Evolutionary conservation across 768 basidiomycete species (phyloP), one percentile per base, ranked within the genome.

Genomic region (Pleurotus giganteus): DNA sequence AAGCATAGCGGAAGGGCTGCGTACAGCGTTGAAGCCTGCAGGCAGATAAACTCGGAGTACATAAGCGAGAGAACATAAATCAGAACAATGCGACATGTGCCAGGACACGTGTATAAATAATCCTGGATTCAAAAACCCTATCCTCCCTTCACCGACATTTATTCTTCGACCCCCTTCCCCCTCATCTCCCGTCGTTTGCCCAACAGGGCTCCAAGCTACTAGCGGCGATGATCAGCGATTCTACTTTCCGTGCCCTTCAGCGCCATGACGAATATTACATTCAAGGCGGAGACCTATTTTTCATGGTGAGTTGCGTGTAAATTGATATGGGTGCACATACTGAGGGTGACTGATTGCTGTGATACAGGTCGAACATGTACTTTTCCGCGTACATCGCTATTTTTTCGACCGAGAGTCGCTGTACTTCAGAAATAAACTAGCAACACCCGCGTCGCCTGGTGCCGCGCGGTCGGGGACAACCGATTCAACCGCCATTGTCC

Each of bases 351-450:
- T 62, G 62, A 29, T 42, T 24, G 49, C 34, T 42, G 23, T 6
- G 9, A 21, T 28, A 44, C 59, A 84, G 83, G 79, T 81, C 19
- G 80, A 82, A 56, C 75, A 79, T 45, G 67, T 71, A 29, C 68
- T 79, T 3, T 85, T 81, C 61, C 71, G 78, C 1, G 72, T 85
- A 0, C 84, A 84, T 51, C 72, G 75, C 21, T 80, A 78, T 42
- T 82, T 84, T 39, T 82, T 85, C 51, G 74, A 74, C 31, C 64
- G 69, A 24, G 81, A 85, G 34, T 83, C 81, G 0, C 54, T 68
- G 0, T 72, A 69, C 42, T 84, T 84, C 66, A 67, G 68, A 13
- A 60, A 64, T 3, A 71, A 73, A 53, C 39, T 80, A 52, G 60
- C 57, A 12, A 49, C 54, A 27, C 64, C 73, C 29, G 68, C 71